These are phyloP conservation scores for Brasilioporus rufonigricans DNA, from an alignment of 768 basidiomycete genomes.

Conservation along the genomic window DNA sequence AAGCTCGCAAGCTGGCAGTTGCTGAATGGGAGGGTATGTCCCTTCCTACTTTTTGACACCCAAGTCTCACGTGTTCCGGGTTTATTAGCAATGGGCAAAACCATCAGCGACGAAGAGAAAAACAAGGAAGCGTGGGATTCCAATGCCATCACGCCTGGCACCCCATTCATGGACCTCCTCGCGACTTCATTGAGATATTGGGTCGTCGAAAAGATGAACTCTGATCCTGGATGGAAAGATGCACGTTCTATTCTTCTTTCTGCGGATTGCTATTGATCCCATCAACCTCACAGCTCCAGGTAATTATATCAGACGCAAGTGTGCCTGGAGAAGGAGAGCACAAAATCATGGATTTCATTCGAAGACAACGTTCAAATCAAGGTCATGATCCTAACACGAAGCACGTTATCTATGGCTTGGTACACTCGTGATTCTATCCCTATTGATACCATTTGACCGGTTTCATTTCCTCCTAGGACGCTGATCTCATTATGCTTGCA, in stretches of 20 bases:
- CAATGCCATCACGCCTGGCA: conserved; percentile 98
- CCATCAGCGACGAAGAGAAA: conserved; percentile 75
- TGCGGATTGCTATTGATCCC: background rate
- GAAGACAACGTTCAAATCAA: conserved; percentile 81
- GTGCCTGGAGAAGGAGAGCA: conserved; percentile 99
- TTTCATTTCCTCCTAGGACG: conserved; percentile 59
- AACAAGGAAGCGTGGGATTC: conserved; percentile 92
- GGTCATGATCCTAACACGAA: conserved; percentile 94
- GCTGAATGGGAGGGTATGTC: conserved; percentile 78
- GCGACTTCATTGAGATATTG: conserved; percentile 90
- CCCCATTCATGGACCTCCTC: conserved; percentile 95
- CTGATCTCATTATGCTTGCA: conserved; percentile 98
- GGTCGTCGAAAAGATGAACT: conserved; percentile 94
- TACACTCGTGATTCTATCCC: conserved; percentile 36
- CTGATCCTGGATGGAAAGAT: conserved; percentile 93
- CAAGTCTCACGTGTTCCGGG: background rate
- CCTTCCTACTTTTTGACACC: background rate
- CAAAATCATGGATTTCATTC: conserved; percentile 99
- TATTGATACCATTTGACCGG: conserved; percentile 5
- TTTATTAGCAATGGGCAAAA: conserved; percentile 85
- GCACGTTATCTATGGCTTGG: conserved; percentile 97
- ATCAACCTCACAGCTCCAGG: conserved; percentile 63
- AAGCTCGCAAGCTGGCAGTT: conserved; percentile 79
- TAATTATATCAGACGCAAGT: conserved; percentile 94
- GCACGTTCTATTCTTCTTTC: conserved; percentile 38